phyloP scores from a whole-genome alignment of 2,329 filamentous ascomycete genomes.

The Paecilomyces niveus region DNA sequence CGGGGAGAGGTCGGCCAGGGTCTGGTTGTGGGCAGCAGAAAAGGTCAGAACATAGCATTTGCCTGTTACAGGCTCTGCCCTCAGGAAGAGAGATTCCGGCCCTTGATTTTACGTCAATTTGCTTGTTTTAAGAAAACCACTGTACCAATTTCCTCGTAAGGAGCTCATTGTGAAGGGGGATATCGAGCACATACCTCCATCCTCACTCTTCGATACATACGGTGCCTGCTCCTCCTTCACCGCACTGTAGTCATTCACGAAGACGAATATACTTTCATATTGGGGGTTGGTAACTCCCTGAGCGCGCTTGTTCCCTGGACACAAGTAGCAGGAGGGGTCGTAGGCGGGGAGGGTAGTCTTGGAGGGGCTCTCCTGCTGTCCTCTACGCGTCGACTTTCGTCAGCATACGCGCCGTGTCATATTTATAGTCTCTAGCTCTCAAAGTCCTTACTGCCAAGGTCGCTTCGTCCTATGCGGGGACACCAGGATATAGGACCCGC shows the following conservation, averaged over 20 bases:
- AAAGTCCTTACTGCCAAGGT: conserved; percentile 79
- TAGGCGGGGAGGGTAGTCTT: conserved; percentile 67
- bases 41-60: conserved; percentile 98
- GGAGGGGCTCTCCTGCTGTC: conserved; percentile 67
- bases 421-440: neutral
- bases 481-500: conserved; percentile 85
- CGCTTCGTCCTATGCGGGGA: conserved; percentile 95
- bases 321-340: conserved; percentile 90
- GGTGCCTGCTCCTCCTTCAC: conserved; percentile 88
- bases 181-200: conserved; percentile 37
- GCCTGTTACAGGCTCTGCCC: conserved; percentile 79
- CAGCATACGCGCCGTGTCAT: conserved; percentile 4
- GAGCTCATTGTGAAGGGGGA: neutral
- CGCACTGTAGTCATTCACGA: conserved; percentile 95
- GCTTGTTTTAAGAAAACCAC: neutral
- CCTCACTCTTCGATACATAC: conserved; percentile 53
- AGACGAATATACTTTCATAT: conserved; percentile 83
- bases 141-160: neutral
- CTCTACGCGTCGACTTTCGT: conserved; percentile 42
- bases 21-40: conserved; percentile 81
- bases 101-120: conserved; percentile 39
- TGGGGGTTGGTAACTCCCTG: conserved; percentile 79
- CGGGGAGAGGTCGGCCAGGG: conserved; percentile 79
- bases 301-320: conserved; percentile 82
- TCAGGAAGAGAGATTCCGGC: conserved; percentile 67